These are phyloP conservation scores for Mucor circinelloides DNA, from an alignment of 371 early-diverging fungal species.

Conservation along the genomic window DNA sequence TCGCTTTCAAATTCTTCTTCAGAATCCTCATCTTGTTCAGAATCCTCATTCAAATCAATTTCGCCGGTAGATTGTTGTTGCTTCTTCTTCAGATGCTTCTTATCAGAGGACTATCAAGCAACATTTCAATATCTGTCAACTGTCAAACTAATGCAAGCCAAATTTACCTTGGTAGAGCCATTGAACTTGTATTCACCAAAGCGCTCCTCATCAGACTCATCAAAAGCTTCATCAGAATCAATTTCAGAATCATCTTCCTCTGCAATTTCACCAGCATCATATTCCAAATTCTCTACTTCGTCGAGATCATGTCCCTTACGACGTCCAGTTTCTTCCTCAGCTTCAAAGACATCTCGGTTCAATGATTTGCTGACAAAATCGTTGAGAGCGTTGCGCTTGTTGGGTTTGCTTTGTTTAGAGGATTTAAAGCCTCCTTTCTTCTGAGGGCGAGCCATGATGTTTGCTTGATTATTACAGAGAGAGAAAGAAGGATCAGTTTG, in stretches of 20 bases:
- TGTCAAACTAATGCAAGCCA: background rate
- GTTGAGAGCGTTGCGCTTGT: background rate
- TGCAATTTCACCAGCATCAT: constrained; percentile 69
- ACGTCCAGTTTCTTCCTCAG: constrained; percentile 58
- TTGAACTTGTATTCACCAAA: constrained; percentile 73
- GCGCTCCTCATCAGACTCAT: constrained; percentile 81
- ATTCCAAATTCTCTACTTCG: constrained; percentile 78
- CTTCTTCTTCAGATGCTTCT: constrained; percentile 37
- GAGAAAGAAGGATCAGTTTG: background rate
- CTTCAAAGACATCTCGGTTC: constrained; percentile 50
- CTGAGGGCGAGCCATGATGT: constrained; percentile 25
- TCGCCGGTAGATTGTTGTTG: constrained; percentile 32
- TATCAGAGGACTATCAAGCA: constrained; percentile 18
- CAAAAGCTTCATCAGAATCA: constrained; percentile 89
- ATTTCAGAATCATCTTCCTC: constrained; percentile 94
- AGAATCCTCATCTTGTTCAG: constrained; percentile 51
- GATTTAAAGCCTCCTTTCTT: constrained; percentile 13
- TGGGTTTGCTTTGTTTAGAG: background rate
- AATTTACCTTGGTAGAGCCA: constrained; percentile 27
- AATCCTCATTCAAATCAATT: constrained; percentile 52
- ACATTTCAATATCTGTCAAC: background rate
- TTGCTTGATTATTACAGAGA: background rate
- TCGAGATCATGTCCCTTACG: constrained; percentile 68
- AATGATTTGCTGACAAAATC: constrained; percentile 3
- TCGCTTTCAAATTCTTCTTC: constrained; percentile 54